Base-by-base conservation (phyloP, 306 rosid genomes). In the Sphenostylis stenocarpa region DNA sequence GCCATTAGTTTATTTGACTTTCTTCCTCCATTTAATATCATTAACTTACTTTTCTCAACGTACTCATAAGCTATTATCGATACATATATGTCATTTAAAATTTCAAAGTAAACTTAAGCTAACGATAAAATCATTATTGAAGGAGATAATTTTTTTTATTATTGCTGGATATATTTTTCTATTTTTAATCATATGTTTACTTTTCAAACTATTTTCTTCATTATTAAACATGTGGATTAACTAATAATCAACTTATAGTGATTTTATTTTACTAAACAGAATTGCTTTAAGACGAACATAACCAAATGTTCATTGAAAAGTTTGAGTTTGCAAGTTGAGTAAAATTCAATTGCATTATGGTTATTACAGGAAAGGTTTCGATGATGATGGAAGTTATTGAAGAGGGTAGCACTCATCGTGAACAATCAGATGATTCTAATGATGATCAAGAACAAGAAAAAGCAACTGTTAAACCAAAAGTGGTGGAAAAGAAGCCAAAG, bases 301-400 rank as follows among this genome's bases (percentile, higher is more conserved):
- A 29, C 4, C 33, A 29, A 7, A 36, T 36, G 43, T 38, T n/a
- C 0, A 9, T 38, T 38, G 43, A 38, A 38, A 36, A 38, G 13
- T 38, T 34, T 34, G 38, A 48, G 55, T 13, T 19, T 52, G 15
- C 29, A 52, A 34, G 1, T 34, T 34, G 8, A 5, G 38, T 34
- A 6, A 56, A 26, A 38, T 57, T 26, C 15, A 58, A 26, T 15
- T 33, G 26, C 26, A 0, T 34, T 36, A 14, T 63, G 4, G 0
- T 63, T 9, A 1, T 44, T 47, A 53, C 86, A 91, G 93, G 87
- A 69, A 81, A 56, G 34, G 80, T 51, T 69, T 45, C 78, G 8
- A 47, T 20, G 66, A 71, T 72, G 29, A 80, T 91, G 87, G 88
- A 89, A 58, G 80, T 31, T 34, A 89, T 85, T n/a, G 81, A 84